Evolutionary conservation across 1,139 yeast species (phyloP).

Genomic region (Blastobotrys aristatus): DNA sequence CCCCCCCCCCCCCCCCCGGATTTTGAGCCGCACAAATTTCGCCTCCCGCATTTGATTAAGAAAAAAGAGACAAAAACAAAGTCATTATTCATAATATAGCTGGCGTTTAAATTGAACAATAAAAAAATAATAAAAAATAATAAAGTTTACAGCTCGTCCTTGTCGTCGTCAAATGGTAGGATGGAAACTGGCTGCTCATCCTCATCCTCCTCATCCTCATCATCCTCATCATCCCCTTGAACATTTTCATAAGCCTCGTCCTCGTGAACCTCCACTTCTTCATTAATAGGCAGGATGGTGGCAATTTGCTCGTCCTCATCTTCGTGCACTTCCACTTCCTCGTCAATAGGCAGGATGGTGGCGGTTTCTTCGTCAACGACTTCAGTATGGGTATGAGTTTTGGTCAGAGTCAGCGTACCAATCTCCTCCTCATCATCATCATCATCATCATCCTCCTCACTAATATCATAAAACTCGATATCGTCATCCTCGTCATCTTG

Average conservation of each 20-base stretch:
- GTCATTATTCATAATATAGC: neutral
- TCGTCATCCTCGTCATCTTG: constrained; percentile 12
- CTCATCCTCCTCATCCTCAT: neutral
- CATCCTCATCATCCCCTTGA: neutral
- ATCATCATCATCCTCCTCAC: constrained; percentile 11
- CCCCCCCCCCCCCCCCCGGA: too few species aligned
- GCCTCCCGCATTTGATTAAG: too few species aligned
- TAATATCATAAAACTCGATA: constrained; percentile 10
- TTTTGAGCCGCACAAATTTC: constrained; percentile 8
- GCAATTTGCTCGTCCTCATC: neutral
- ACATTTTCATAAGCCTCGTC: neutral
- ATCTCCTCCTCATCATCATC: constrained; percentile 1
- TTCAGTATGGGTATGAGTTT: constrained; percentile 3
- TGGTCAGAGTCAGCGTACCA: constrained; percentile 1
- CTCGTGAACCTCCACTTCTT: neutral
- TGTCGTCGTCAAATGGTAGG: constrained; percentile 8
- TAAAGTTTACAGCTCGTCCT: constrained; percentile 10
- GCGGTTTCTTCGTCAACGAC: neutral
- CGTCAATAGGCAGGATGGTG: neutral
- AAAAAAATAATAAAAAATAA: neutral
- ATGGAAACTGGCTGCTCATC: neutral
- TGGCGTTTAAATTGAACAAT: neutral
- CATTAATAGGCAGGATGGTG: neutral
- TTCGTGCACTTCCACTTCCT: neutral
- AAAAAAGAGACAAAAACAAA: neutral